phyloP scores from a whole-genome alignment of 805 yeast species.

The Komagataella kurtzmanii region DNA sequence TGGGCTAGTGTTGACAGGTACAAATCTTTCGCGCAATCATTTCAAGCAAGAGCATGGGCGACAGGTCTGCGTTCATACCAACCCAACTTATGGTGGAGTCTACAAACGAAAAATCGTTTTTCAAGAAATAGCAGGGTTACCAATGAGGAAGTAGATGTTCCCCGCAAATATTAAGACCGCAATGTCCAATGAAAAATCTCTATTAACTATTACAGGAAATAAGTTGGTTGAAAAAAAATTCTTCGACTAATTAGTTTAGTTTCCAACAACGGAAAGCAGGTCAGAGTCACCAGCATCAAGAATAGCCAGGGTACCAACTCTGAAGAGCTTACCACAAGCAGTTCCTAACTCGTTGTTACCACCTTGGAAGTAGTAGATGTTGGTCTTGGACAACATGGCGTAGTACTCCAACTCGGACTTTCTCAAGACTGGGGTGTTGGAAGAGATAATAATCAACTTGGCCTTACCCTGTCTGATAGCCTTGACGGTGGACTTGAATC shows the following conservation, averaged over 20 bases:
- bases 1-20: too few species aligned
- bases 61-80: too few species aligned
- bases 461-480: constrained; percentile 98
- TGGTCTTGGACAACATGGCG: constrained; percentile 99
- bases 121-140: too few species aligned
- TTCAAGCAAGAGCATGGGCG: too few species aligned
- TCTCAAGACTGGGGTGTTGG: constrained; percentile 99
- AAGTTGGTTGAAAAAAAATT: neutral
- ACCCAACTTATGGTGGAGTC: too few species aligned
- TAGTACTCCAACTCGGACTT: constrained; percentile 99
- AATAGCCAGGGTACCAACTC: constrained; percentile 94
- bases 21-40: too few species aligned
- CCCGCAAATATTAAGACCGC: neutral
- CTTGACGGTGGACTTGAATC: constrained; percentile 98
- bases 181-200: neutral
- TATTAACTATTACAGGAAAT: neutral
- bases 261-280: constrained; percentile 58
- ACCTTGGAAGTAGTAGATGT: constrained; percentile 98
- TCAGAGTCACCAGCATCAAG: constrained; percentile 99
- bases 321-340: constrained; percentile 99
- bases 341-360: constrained; percentile 99
- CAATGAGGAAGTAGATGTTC: too few species aligned
- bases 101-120: too few species aligned
- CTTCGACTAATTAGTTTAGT: neutral
- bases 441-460: constrained; percentile 94